Base-by-base conservation (phyloP, 176 grass and related monocot species). In the Rhynchospora tenuis region DNA sequence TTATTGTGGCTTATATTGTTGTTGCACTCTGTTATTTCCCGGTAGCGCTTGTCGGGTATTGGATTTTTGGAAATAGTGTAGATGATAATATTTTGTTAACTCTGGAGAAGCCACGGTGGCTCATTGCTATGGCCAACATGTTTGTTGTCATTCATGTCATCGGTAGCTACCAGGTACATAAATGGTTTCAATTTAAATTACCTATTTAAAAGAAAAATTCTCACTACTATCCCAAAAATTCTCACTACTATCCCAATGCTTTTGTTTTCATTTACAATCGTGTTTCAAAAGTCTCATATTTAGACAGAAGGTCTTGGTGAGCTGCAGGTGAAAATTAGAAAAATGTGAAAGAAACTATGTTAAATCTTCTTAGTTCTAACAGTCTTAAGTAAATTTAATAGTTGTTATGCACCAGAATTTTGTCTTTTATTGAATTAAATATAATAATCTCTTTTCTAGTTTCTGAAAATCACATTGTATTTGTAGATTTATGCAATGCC, bases 1-100 rank as follows among this genome's bases (percentile, higher is more conserved):
- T 98, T 6, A 20, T 98, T 10, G 92, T 98, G 2, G 95, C 95
- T 43, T 98, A 98, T 84, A 88, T 94, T 12, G 7, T 98, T 3
- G 95, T 98, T 3, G 95, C 95, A 0, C 59, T 98, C 45, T 98
- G 95, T 83, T 98, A 98, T 81, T 98, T 98, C 87, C 95, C 95
- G 0, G 95, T 98, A 0, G 89, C 95, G 6, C 81, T 97, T 20
- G 19, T 97, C 45, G 95, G 95, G 0, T 97, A 93, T 58, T 98
- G 92, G 92, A 85, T 81, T 0, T 98, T 93, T 7, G 95, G 95
- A 81, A 93, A 90, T 19, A 2, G 0, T 0, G 92, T 98, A 4
- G 9, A 88, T 0, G 95, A 93, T 79, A 90, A 98, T 83, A 86
- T 98, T 81, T 89, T 98, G 59, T 59, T 93, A 54, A 88, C 88